These are phyloP conservation scores for Trametes coccinea DNA, from an alignment of 768 basidiomycete genomes.

Conservation along the genomic window DNA sequence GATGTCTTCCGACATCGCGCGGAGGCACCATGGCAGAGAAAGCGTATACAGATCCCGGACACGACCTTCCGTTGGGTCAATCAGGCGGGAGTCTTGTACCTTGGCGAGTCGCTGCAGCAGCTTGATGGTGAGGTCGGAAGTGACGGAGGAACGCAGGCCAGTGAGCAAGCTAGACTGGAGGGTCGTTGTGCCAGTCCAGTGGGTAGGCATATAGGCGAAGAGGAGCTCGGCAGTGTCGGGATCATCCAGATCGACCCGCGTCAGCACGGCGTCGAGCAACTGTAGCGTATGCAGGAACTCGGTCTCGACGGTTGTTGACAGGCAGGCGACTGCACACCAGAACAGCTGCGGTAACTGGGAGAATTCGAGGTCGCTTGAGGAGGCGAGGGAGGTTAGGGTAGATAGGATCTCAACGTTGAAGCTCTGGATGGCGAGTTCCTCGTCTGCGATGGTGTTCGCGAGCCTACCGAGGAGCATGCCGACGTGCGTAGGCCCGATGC, in stretches of 20 bases:
- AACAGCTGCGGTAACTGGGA: conserved; percentile 78
- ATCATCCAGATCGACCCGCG: conserved; percentile 72
- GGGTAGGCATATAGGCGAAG: conserved; percentile 62
- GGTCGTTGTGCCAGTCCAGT: conserved; percentile 66
- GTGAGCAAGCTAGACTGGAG: conserved; percentile 72
- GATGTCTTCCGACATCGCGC: conserved; percentile 67
- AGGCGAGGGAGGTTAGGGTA: conserved; percentile 66
- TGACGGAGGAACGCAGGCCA: conserved; percentile 78
- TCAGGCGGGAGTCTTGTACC: conserved; percentile 59
- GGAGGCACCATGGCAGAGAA: conserved; percentile 86
- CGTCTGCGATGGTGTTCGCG: conserved; percentile 78
- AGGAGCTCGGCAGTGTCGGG: conserved; percentile 66
- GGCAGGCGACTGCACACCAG: conserved; percentile 81
- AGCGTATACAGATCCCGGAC: conserved; percentile 82
- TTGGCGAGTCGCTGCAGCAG: conserved; percentile 64
- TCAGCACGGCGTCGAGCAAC: conserved; percentile 64
- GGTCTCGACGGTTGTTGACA: conserved; percentile 78
- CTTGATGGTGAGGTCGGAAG: conserved; percentile 64
- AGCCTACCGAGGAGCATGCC: conserved; percentile 80
- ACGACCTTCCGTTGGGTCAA: conserved; percentile 71
- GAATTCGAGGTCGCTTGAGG: conserved; percentile 55
- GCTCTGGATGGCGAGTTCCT: conserved; percentile 74
- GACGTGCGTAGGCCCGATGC: conserved; percentile 68
- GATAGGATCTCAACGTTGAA: conserved; percentile 84
- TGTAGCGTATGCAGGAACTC: conserved; percentile 73